A percentile compares a stretch with the other conserved stretches of the same genome.
phyloP scores from a whole-genome alignment of 352 stramenopile species.

The Aphanomyces cochlioides region DNA sequence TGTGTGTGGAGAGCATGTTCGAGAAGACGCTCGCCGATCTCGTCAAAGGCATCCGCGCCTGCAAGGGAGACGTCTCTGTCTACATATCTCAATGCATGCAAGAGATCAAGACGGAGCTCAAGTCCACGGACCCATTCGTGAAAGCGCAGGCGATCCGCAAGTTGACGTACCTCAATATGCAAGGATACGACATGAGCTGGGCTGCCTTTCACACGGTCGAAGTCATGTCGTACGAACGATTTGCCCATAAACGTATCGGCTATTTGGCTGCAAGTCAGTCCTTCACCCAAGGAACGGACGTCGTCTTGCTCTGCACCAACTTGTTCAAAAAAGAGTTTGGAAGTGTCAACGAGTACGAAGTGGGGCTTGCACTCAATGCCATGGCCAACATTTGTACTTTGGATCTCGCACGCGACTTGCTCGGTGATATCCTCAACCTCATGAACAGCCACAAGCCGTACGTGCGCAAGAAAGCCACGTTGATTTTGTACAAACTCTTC shows the following conservation, averaged over 20 bases:
- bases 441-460: constrained; percentile 94
- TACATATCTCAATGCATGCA: constrained; percentile 97
- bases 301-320: constrained; percentile 98
- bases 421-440: constrained; percentile 89
- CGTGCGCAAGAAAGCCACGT: constrained; percentile 97
- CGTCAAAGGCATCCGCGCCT: constrained; percentile 97
- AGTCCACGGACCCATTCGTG: constrained; percentile 93
- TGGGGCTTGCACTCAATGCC: constrained; percentile 97
- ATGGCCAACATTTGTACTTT: constrained; percentile 98
- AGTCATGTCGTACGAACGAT: constrained; percentile 95
- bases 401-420: constrained; percentile 92
- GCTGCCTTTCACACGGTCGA: constrained; percentile 97
- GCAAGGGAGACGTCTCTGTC: constrained; percentile 93
- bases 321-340: constrained; percentile 97
- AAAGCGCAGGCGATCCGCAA: constrained; percentile 97
- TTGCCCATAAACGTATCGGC: constrained; percentile 96
- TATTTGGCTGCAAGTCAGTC: constrained; percentile 95
- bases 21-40: constrained; percentile 98
- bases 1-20: constrained; percentile 80
- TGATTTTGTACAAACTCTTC: constrained; percentile 99
- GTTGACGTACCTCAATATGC: constrained; percentile 96
- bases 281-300: constrained; percentile 96
- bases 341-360: constrained; percentile 91
- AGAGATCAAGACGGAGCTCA: constrained; percentile 98
- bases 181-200: constrained; percentile 98